Evolutionary conservation across 1,284 basidiomycete species (phyloP).

Genomic region (Cronartium quercuum): DNA sequence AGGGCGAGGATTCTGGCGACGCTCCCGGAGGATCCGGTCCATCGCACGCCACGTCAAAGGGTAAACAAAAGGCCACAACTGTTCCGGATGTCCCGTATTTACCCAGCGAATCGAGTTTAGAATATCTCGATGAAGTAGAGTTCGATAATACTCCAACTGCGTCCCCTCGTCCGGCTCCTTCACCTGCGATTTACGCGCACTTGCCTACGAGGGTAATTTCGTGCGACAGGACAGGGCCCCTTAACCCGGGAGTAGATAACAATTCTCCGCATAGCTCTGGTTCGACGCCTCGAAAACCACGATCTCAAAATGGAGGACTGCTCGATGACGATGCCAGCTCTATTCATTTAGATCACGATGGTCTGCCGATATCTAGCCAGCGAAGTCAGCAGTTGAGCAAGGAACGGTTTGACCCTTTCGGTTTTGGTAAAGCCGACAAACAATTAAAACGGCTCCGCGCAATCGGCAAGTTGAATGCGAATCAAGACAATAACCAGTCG

Average conservation of each 20-base stretch:
- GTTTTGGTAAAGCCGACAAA: neutral
- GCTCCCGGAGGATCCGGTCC: no score
- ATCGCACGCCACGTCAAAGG: no score
- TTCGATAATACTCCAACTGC: neutral
- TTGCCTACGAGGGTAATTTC: neutral
- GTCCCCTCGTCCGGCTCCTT: neutral
- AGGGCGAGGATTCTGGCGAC: no score
- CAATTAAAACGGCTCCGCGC: neutral
- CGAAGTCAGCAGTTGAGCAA: neutral
- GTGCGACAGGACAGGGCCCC: no score
- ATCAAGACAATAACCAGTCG: neutral
- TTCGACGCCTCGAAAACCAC: neutral
- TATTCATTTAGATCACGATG: neutral
- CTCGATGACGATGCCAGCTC: neutral
- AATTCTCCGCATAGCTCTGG: neutral
- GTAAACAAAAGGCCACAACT: neutral
- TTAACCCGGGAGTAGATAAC: neutral
- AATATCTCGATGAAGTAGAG: neutral
- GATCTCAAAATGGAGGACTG: neutral
- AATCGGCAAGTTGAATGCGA: neutral
- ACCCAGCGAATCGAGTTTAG: neutral
- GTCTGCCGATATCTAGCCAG: neutral
- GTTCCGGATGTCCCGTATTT: neutral
- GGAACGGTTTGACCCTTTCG: neutral
- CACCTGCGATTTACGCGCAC: neutral